Conservation (phyloP, 495 filamentous ascomycete species). For the Penicillium manginii region DNA sequence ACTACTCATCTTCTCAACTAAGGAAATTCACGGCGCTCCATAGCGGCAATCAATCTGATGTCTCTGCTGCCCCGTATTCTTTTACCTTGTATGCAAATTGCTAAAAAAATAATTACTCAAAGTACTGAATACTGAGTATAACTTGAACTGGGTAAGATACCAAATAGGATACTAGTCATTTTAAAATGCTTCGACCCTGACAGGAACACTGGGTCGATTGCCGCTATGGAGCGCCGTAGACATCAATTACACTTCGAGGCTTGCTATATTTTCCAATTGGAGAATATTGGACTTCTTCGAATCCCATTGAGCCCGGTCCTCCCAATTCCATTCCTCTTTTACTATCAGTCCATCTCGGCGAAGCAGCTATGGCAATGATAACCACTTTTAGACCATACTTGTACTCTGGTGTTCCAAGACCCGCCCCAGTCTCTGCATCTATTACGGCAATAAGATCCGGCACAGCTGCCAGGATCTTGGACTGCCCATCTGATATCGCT, state of each 20-base stretch:
- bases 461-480: slow-evolving; percentile 57
- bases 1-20: slow-evolving; percentile 12
- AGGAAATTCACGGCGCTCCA: no score
- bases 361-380: slow-evolving; percentile 60
- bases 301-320: slow-evolving; percentile 37
- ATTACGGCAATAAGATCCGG: slow-evolving; percentile 66
- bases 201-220: no score
- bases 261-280: slow-evolving; percentile 36
- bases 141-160: no score
- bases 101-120: no score
- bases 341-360: slow-evolving; percentile 57
- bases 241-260: slow-evolving; percentile 36
- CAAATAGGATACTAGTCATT: no score
- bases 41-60: no score
- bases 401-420: slow-evolving; percentile 65
- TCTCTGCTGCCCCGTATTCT: no score
- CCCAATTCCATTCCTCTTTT: slow-evolving; percentile 34
- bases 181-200: no score
- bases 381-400: slow-evolving; percentile 61
- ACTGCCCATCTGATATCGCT: slow-evolving; percentile 34
- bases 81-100: no score
- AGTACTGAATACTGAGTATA: no score
- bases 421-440: slow-evolving; percentile 61
- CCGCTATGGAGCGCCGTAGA: no score
- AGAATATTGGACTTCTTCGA: slow-evolving; percentile 34